Conservation (phyloP, 2,329 filamentous ascomycete genomes). For the Aureobasidium musti region DNA sequence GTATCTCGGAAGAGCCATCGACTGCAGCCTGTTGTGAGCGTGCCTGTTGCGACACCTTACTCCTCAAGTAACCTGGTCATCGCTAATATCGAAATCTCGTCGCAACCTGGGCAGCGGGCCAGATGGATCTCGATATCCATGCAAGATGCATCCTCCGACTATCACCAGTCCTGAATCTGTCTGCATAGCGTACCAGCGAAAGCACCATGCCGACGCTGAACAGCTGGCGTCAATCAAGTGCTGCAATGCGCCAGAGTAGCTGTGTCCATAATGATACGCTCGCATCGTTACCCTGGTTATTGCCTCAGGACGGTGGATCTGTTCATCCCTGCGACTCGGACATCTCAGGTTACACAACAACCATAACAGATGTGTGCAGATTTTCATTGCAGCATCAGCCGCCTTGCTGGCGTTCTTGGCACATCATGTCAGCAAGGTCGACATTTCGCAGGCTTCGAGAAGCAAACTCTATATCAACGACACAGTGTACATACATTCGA, state of each 20-base stretch:
- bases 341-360: neutral
- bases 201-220: neutral
- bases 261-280: neutral
- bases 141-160: conserved; percentile 7
- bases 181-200: neutral
- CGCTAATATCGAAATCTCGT: neutral
- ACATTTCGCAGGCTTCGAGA: conserved; percentile 17
- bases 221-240: neutral
- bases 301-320: neutral
- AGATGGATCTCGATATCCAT: conserved; percentile 13
- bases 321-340: neutral
- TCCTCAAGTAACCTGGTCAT: neutral
- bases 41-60: conserved; percentile 4
- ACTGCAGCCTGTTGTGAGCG: conserved; percentile 4
- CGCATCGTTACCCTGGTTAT: neutral
- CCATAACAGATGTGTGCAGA: conserved; percentile 2
- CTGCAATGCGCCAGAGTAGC: neutral
- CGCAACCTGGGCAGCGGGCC: conserved; percentile 13
- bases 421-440: neutral
- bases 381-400: conserved; percentile 2
- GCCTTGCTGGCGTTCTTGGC: conserved; percentile 1
- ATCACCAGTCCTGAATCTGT: neutral
- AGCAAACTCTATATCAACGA: conserved; percentile 24
- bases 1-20: neutral
- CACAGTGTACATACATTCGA: neutral